phyloP scores from a whole-genome alignment of 176 grass and related monocot genomes.

The Poa annua region DNA sequence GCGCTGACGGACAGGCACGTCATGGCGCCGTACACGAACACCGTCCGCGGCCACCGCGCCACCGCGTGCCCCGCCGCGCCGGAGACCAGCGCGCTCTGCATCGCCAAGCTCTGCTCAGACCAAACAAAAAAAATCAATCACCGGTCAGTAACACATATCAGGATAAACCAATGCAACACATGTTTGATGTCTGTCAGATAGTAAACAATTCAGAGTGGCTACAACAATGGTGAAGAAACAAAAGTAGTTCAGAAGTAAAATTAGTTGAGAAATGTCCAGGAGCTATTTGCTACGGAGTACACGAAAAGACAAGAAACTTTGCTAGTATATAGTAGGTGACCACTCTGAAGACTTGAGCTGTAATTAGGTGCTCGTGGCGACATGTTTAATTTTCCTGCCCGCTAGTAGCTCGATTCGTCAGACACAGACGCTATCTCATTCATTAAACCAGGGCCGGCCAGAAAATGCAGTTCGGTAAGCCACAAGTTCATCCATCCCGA shows the following conservation, averaged over 20 bases:
- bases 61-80: conserved; percentile 10
- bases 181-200: background rate
- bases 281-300: no score
- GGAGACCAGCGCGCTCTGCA: background rate
- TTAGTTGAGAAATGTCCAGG: background rate
- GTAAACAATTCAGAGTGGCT: background rate
- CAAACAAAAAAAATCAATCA: background rate
- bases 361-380: background rate
- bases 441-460: background rate
- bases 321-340: background rate
- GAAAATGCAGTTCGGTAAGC: background rate
- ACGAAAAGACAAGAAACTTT: background rate
- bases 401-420: background rate
- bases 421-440: background rate
- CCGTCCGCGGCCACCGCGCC: conserved; percentile 73
- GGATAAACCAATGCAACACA: background rate
- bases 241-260: background rate
- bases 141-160: background rate
- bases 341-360: background rate
- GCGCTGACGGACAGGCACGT: conserved; percentile 80
- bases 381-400: background rate
- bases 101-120: conserved; percentile 25
- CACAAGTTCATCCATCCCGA: background rate
- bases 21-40: conserved; percentile 88
- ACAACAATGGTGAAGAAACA: background rate